Conservation (phyloP, 345 rosid species). For the Sonneratia alba region DNA sequence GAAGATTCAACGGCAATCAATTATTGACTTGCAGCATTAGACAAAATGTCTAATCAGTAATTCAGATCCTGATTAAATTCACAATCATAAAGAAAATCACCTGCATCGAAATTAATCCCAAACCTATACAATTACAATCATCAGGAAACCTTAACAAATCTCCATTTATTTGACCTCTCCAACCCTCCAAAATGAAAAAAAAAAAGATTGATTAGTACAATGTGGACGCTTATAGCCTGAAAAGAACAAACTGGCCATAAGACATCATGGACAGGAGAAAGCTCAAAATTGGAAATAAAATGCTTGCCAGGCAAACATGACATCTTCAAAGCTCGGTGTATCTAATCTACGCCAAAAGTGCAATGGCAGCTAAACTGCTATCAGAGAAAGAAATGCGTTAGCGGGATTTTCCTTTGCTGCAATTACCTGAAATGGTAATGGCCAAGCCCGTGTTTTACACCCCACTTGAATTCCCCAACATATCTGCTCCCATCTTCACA, state of each 20-base stretch:
- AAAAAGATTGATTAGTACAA: neutral
- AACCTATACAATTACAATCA: neutral
- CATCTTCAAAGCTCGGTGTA: neutral
- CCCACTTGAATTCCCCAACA: conserved; percentile 94
- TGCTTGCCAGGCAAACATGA: neutral
- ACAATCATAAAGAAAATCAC: neutral
- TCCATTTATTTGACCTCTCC: neutral
- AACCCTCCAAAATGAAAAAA: neutral
- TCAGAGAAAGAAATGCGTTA: neutral
- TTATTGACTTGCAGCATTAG: too few relatives aligned
- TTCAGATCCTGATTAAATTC: too few relatives aligned
- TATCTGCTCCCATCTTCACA: conserved; percentile 86
- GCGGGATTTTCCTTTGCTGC: neutral
- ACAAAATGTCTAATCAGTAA: too few relatives aligned
- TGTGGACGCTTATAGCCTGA: neutral
- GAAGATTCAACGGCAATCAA: too few relatives aligned
- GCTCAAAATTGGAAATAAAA: neutral
- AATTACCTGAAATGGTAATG: conserved; percentile 87
- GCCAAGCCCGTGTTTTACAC: conserved; percentile 93
- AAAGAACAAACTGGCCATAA: neutral
- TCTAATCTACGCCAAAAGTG: neutral
- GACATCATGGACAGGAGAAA: neutral
- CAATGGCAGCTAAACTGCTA: neutral
- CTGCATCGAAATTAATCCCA: neutral
- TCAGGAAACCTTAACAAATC: neutral